Evolutionary conservation across 768 basidiomycete species (phyloP).

Genomic region (Gloeopeniophorella convolvens): DNA sequence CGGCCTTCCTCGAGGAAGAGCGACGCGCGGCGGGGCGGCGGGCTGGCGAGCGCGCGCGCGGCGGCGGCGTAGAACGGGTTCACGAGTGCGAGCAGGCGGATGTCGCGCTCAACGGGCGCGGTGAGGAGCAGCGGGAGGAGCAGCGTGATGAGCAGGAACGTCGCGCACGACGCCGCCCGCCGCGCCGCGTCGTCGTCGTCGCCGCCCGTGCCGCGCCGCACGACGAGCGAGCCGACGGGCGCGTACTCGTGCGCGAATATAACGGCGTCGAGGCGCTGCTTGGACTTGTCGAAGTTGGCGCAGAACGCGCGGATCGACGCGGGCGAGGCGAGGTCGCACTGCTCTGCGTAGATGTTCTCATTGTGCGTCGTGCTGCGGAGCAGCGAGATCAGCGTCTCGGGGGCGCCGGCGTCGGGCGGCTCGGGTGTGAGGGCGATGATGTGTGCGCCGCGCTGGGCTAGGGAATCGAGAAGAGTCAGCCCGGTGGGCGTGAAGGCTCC

Average conservation of each 20-base stretch:
- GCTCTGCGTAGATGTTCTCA: constrained; percentile 71
- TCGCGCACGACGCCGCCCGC: constrained; percentile 51
- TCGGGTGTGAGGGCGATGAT: constrained; percentile 66
- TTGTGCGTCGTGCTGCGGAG: constrained; percentile 66
- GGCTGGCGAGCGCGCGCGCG: constrained; percentile 36
- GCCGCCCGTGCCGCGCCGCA: constrained; percentile 13
- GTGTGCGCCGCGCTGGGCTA: constrained; percentile 74
- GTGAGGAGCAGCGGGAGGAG: constrained; percentile 75
- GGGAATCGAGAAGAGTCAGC: constrained; percentile 52
- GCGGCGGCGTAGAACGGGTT: constrained; percentile 90
- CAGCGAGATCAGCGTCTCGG: constrained; percentile 57
- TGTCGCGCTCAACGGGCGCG: constrained; percentile 81
- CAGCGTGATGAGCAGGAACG: constrained; percentile 73
- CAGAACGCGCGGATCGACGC: constrained; percentile 65
- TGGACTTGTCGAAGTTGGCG: constrained; percentile 54
- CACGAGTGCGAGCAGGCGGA: constrained; percentile 80
- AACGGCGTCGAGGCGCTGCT: constrained; percentile 69
- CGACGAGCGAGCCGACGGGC: constrained; percentile 48
- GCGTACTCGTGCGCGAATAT: constrained; percentile 74
- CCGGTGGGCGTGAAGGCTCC: constrained; percentile 74
- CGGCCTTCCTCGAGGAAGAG: constrained; percentile 55
- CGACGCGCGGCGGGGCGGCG: constrained; percentile 16
- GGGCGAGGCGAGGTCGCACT: constrained; percentile 66
- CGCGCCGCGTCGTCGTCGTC: constrained; percentile 34
- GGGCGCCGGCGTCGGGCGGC: constrained; percentile 45